Base-by-base conservation (phyloP, 805 yeast species). In the Kregervanrija fluxuum region DNA sequence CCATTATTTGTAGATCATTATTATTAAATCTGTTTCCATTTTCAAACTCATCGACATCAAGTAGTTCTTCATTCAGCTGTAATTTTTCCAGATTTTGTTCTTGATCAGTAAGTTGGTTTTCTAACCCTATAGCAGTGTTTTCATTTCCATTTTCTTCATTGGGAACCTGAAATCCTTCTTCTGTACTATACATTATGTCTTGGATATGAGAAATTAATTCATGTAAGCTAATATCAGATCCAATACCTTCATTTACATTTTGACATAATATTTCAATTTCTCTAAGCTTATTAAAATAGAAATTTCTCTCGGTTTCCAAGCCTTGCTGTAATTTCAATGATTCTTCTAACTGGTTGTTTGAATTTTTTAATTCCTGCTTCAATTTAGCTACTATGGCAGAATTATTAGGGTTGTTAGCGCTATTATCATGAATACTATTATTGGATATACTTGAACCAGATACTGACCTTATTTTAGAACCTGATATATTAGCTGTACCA, bases 221-320 rank as follows among this genome's bases (percentile, higher is more conserved):
- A 41, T 60, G 65, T 42, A 69, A 37, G 17, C 50, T 49, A 13
- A 60, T 55, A 30, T 56, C 59, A 8, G 39, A 36, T 13, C 49
- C 46, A 15, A 45, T 31, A 40, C 56, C 59, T 22, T 51, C 54
- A 28, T 61, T 62, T 30, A 74, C 66, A 17, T 81, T 75, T 56
- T 84, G 88, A 22, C 83, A 75, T 39, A 90, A 65, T 28, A 87
- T 78, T 63, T 93, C 99, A 45, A 93, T 85, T 47, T 86, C 95
- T 50, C 96, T 74, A 43, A 93, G 69, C 65, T 91, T 93, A 56
- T 84, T 81, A 66, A 86, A 91, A 62, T 93, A 93, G 57, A 91
- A 88, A 61, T 86, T 85, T 50, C 98, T 77, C 61, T 93, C 97
- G 1, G 85, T 76, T 55, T 82, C 86, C 41, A 87, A 67, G 11